Evolutionary conservation across 225 moss, liverwort and hornwort species (phyloP).

Genomic region (Lunularia cruciata): DNA sequence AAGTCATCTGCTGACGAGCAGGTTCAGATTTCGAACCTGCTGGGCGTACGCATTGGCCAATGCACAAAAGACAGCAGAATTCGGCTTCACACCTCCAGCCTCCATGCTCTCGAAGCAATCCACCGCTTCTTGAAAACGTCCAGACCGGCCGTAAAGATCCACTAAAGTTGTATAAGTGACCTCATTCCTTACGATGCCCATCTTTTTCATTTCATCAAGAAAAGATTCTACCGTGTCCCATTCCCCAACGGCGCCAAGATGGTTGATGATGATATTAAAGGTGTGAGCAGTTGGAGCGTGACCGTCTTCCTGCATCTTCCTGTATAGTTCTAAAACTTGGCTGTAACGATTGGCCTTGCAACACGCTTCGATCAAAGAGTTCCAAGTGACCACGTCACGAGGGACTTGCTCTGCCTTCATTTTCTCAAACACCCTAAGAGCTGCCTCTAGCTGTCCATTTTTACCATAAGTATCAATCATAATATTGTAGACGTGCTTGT

Average conservation of each 20-base stretch:
- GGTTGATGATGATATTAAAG: slow-evolving; percentile 86
- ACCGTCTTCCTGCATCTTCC: slow-evolving; percentile 63
- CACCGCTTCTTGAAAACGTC: slow-evolving; percentile 75
- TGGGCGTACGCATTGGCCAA: slow-evolving; percentile 95
- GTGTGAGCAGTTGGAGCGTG: slow-evolving; percentile 66
- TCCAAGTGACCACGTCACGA: slow-evolving; percentile 94
- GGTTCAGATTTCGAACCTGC: slow-evolving; percentile 32
- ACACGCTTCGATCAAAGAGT: slow-evolving; percentile 85
- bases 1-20: background rate
- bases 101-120: slow-evolving; percentile 77
- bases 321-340: slow-evolving; percentile 48
- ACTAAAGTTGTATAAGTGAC: slow-evolving; percentile 94
- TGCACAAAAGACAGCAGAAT: slow-evolving; percentile 83
- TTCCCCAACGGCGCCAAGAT: slow-evolving; percentile 60
- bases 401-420: slow-evolving; percentile 67
- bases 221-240: slow-evolving; percentile 67
- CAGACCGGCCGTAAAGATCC: slow-evolving; percentile 84
- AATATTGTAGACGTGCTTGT: slow-evolving; percentile 80
- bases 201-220: slow-evolving; percentile 74
- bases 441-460: slow-evolving; percentile 68
- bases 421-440: slow-evolving; percentile 60
- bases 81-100: slow-evolving; percentile 67
- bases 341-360: slow-evolving; percentile 56
- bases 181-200: slow-evolving; percentile 68
- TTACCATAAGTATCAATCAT: slow-evolving; percentile 91